Percentiles rank a stretch among this genome's conserved stretches.
phyloP scores from a whole-genome alignment of 2,329 filamentous ascomycete genomes.

The Calonectria pseudoreteaudii region DNA sequence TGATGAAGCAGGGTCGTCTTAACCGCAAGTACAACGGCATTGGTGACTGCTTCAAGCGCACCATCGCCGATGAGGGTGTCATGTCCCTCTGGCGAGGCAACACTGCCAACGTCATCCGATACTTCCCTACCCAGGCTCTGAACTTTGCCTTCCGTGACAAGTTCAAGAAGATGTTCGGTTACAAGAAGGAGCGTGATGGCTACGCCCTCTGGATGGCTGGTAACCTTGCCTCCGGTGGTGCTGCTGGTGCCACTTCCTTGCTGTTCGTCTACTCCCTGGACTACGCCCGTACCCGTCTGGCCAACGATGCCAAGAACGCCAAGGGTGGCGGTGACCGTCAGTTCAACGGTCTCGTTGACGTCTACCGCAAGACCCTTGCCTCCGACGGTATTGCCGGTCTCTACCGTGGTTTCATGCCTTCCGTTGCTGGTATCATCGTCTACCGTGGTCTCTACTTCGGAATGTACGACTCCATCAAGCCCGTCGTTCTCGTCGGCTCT shows the following conservation, averaged over 20 bases:
- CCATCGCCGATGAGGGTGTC: conserved; percentile 89
- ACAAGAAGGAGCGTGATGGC: conserved; percentile 99
- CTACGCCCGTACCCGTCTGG: conserved; percentile 99
- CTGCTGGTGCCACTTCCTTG: conserved; percentile 98
- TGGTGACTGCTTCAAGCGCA: conserved; percentile 93
- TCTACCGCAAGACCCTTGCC: conserved; percentile 99
- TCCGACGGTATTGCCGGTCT: conserved; percentile 99
- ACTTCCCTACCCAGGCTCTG: conserved; percentile 99
- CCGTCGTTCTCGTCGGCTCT: conserved; percentile 89
- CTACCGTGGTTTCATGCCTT: conserved; percentile 99
- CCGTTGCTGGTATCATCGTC: conserved; percentile 98
- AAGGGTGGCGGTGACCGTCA: conserved; percentile 97
- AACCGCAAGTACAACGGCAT: conserved; percentile 98
- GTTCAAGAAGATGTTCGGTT: conserved; percentile 99
- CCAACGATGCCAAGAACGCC: conserved; percentile 99
- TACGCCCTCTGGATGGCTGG: conserved; percentile 99
- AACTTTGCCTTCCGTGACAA: conserved; percentile 99
- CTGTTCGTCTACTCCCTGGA: conserved; percentile 99
- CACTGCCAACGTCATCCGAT: conserved; percentile 99
- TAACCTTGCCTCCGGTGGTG: conserved; percentile 99
- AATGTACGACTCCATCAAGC: conserved; percentile 99
- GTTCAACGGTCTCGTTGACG: conserved; percentile 99
- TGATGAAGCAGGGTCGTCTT: conserved; percentile 98
- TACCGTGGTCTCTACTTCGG: conserved; percentile 99
- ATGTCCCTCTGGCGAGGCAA: conserved; percentile 99